Evolutionary conservation across 116 monocot genomes (phyloP), one percentile per base, ranked within the genome.

Genomic region (Thalassia testudinum): DNA sequence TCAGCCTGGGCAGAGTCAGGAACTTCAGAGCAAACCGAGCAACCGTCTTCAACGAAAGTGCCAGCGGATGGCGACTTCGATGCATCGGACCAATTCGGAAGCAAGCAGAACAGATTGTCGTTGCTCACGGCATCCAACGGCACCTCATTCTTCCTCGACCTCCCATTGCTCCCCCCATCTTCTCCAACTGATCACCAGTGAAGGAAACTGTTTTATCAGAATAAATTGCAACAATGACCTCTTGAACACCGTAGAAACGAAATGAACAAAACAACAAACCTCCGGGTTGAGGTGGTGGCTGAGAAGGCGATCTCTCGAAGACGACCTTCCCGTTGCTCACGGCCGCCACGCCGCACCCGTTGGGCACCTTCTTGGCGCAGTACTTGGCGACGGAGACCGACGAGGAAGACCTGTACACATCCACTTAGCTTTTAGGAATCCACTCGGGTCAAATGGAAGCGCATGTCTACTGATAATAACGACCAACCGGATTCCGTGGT

Each of bases 281-380:
- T 52, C 28, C 28, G 11, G 52, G n/a, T 47, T 48, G 10, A n/a
- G n/a, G n/a, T 8, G 40, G 11, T 7, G 40, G 40, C n/a, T 47
- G 47, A 12, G 12, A 10, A 5, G 64, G 47, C 60, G 71, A 63
- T 64, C 72, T 75, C 63, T 58, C 60, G 64, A 61, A 84, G n/a
- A 79, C 54, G 51, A 84, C 67, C 57, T 84, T 84, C 24, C 84
- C 84, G 53, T 66, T 75, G 64, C 55, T 66, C 54, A 84, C 65
- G 0, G 75, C 78, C 37, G 75, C 49, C 24, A 79, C 84, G 45
- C 62, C 50, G 43, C 84, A 84, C 18, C 63, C 63, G 5, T 21
- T 14, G 16, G 72, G 54, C 22, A 84, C 65, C 53, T 75, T 78
- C 70, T 59, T 78, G 1, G 72, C 69, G 28, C 84, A 79, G 50